These are phyloP conservation scores for Paraurostyla sp. DNA, from an alignment of 73 alveolate genomes.

Conservation along the genomic window DNA sequence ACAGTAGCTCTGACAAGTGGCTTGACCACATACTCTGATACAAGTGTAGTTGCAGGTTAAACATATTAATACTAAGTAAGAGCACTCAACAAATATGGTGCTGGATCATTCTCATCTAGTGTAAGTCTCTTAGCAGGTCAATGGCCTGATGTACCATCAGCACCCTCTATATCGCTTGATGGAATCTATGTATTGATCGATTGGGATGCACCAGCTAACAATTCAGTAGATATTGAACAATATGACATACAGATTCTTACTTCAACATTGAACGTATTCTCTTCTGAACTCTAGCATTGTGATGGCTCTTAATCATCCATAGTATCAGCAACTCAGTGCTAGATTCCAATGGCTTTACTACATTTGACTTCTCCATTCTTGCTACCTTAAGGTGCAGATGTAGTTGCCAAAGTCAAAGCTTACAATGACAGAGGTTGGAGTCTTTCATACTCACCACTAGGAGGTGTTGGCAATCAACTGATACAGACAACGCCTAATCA, in stretches of 20 bases:
- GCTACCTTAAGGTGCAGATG: neutral
- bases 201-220: conserved; percentile 55
- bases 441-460: neutral
- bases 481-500: neutral
- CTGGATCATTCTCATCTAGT: conserved; percentile 19
- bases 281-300: neutral
- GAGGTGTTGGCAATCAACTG: neutral
- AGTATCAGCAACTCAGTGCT: conserved; percentile 8
- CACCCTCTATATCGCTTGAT: neutral
- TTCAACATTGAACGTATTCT: neutral
- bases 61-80: conserved; percentile 46
- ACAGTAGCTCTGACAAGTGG: neutral
- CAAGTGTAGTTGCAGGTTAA: conserved; percentile 53
- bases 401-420: conserved; percentile 55
- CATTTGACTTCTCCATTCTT: neutral
- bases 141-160: conserved; percentile 36
- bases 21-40: neutral
- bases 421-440: conserved; percentile 68
- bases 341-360: neutral
- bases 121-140: conserved; percentile 32
- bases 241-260: neutral
- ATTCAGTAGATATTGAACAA: conserved; percentile 39
- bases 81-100: conserved; percentile 63
- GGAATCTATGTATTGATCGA: conserved; percentile 41
- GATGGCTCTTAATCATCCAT: conserved; percentile 45